Conservation (phyloP, 2,329 filamentous ascomycete genomes). For the Xylariales sp. region DNA sequence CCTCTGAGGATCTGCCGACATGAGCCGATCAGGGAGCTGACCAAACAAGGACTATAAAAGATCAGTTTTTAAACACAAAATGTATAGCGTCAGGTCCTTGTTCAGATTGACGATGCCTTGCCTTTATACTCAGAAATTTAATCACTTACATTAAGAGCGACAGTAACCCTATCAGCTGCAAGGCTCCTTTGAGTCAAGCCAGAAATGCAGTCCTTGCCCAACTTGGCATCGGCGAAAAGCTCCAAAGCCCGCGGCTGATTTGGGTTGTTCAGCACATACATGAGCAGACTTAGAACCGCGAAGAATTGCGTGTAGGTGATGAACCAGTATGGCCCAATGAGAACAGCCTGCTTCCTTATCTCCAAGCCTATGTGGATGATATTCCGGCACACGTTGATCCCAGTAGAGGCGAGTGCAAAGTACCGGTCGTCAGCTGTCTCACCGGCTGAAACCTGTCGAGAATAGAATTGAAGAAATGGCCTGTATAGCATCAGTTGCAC, state of each 20-base stretch:
- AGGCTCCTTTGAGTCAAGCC: slow-evolving; percentile 9
- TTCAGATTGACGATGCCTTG: no score
- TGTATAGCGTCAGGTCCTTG: no score
- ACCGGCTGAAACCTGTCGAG: slow-evolving; percentile 47
- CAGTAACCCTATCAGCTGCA: slow-evolving; percentile 8
- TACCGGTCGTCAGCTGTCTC: slow-evolving; percentile 63
- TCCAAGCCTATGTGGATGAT: slow-evolving; percentile 75
- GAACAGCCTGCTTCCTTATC: slow-evolving; percentile 64
- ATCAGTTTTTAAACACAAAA: background rate
- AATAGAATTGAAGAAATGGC: slow-evolving; percentile 75
- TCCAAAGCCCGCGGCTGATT: slow-evolving; percentile 67
- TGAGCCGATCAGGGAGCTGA: slow-evolving; percentile 2
- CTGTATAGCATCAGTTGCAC: slow-evolving; percentile 76
- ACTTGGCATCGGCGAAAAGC: slow-evolving; percentile 70
- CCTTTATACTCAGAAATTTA: background rate
- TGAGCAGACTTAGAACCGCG: slow-evolving; percentile 69
- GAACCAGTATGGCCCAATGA: slow-evolving; percentile 78
- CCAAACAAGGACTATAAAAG: slow-evolving; percentile 6
- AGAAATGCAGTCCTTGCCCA: slow-evolving; percentile 9
- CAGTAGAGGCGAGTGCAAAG: slow-evolving; percentile 62
- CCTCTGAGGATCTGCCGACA: background rate
- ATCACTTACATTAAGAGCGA: slow-evolving; percentile 7
- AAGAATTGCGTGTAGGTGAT: slow-evolving; percentile 78
- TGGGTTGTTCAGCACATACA: slow-evolving; percentile 72
- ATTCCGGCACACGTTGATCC: slow-evolving; percentile 57